Percentiles rank a stretch among this genome's conserved stretches.
These are phyloP conservation scores for Solanum paucissectum DNA, from an alignment of 257 asterid genomes.

Conservation along the genomic window DNA sequence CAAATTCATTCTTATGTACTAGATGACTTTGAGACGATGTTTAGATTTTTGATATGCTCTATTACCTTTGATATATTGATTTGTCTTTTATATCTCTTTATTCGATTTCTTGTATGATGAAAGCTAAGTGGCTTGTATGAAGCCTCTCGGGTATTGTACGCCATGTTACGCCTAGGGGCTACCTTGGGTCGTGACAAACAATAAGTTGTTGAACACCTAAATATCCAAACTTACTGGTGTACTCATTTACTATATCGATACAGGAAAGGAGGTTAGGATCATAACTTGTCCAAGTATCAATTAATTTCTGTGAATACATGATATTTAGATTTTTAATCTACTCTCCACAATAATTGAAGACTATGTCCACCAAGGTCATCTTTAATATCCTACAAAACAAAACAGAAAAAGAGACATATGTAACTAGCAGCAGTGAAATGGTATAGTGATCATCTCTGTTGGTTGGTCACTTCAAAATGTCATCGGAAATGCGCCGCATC, in stretches of 20 bases:
- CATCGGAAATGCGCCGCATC: background rate
- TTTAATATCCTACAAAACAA: background rate
- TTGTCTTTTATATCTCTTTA: no score
- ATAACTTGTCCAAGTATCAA: background rate
- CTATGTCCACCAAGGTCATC: background rate
- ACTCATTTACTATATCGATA: background rate
- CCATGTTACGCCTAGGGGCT: no score
- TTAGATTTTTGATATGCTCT: no score
- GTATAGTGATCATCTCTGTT: background rate
- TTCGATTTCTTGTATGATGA: no score
- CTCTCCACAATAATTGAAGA: background rate
- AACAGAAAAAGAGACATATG: background rate
- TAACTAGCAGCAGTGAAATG: background rate
- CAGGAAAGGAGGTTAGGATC: background rate
- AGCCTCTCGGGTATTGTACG: no score
- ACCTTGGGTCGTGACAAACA: no score
- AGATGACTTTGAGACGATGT: no score
- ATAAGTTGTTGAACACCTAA: background rate
- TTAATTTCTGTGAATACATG: background rate
- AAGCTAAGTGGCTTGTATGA: no score
- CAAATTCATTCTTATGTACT: no score
- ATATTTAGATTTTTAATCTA: background rate
- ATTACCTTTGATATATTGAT: no score
- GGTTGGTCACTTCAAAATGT: background rate
- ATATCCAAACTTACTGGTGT: background rate